Evolutionary conservation across 352 stramenopile species (phyloP).

Genomic region (Phytophthora sp.): DNA sequence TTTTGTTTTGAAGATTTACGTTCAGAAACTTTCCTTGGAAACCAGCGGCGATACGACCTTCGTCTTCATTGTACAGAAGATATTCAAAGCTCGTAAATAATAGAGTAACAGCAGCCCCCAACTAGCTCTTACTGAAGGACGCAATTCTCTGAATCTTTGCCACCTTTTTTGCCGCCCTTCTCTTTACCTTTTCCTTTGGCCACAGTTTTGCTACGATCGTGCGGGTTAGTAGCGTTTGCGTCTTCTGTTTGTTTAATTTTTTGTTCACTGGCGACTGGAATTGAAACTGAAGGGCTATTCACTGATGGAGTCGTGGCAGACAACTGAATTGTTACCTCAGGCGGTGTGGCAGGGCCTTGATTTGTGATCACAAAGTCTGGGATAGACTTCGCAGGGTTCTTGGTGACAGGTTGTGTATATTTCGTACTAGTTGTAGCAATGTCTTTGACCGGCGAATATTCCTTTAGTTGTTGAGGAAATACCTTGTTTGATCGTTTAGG

Average conservation of each 20-base stretch:
- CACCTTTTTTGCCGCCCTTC: conserved; percentile 9
- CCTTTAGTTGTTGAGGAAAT: conserved; percentile 2
- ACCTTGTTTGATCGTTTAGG: conserved; percentile 19
- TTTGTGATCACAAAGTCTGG: background rate
- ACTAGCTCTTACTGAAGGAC: conserved; percentile 26
- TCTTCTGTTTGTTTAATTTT: background rate
- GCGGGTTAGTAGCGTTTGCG: background rate
- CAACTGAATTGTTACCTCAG: background rate
- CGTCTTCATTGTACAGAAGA: background rate
- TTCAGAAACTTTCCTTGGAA: conserved; percentile 19
- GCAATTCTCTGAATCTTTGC: conserved; percentile 29
- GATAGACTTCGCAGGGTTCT: no score
- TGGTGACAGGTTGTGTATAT: background rate
- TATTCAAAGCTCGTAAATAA: background rate
- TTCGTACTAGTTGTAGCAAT: background rate
- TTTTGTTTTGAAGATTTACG: conserved; percentile 30
- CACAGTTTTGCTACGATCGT: background rate
- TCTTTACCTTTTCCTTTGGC: conserved; percentile 7
- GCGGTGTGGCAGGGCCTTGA: background rate
- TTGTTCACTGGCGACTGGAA: background rate
- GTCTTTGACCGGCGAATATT: background rate
- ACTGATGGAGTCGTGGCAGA: background rate
- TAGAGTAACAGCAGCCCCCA: background rate
- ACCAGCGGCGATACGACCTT: conserved; percentile 17
- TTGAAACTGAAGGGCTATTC: background rate